Conservation (phyloP, 2,329 filamentous ascomycete genomes). For the Niveomyces coronatus region DNA sequence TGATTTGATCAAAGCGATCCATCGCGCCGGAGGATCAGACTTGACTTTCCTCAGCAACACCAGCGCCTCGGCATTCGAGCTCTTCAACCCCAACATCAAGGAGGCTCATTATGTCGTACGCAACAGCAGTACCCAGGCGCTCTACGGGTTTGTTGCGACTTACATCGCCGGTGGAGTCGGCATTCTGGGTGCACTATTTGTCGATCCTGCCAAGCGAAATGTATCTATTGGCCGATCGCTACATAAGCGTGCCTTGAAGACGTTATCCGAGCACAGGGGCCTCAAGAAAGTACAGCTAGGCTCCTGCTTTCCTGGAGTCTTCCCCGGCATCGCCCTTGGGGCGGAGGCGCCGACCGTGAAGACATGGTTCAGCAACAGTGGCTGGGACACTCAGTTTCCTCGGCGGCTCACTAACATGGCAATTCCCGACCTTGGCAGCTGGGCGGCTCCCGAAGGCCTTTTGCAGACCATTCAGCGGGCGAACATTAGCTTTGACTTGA, state of each 20-base stretch:
- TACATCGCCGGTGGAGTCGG: constrained; percentile 67
- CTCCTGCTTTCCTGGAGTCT: constrained; percentile 71
- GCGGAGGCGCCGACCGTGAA: constrained; percentile 36
- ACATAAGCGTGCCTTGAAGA: constrained; percentile 73
- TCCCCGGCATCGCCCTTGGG: constrained; percentile 65
- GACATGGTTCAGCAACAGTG: constrained; percentile 82
- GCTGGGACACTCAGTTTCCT: constrained; percentile 66
- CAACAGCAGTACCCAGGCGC: constrained; percentile 81
- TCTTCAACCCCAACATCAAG: constrained; percentile 59
- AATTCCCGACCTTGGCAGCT: constrained; percentile 60
- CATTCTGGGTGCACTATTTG: constrained; percentile 76
- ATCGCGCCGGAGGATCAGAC: constrained; percentile 55
- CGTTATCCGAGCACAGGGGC: constrained; percentile 56
- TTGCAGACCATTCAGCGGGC: constrained; percentile 62
- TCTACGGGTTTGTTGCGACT: constrained; percentile 88
- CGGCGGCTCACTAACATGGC: constrained; percentile 55
- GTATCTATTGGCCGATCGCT: constrained; percentile 85
- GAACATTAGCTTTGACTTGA: constrained; percentile 70
- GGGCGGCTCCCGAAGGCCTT: constrained; percentile 68
- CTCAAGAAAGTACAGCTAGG: constrained; percentile 77
- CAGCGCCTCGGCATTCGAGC: constrained; percentile 63
- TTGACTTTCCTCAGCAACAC: constrained; percentile 61
- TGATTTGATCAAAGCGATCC: constrained; percentile 60
- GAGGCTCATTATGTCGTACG: constrained; percentile 87
- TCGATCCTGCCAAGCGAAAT: constrained; percentile 76